Conservation (phyloP, 2,329 filamentous ascomycete genomes). For the Polychaeton citri region DNA sequence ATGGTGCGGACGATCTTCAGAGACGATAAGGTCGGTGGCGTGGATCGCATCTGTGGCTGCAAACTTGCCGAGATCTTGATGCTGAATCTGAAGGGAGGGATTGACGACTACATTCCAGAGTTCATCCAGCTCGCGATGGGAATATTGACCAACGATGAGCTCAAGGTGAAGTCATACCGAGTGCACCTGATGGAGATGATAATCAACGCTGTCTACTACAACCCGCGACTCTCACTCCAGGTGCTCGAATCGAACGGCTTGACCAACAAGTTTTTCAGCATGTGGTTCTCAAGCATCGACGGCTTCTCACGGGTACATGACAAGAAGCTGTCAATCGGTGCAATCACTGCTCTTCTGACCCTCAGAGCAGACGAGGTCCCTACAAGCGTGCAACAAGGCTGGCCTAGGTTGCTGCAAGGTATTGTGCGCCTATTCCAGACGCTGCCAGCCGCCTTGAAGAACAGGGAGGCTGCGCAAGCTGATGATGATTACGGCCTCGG, state of each 20-base stretch:
- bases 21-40: constrained; percentile 81
- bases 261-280: constrained; percentile 98
- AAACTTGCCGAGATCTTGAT: constrained; percentile 96
- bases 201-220: constrained; percentile 97
- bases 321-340: constrained; percentile 95
- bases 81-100: constrained; percentile 78
- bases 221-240: constrained; percentile 69
- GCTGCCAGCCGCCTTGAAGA: constrained; percentile 73
- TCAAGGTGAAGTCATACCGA: constrained; percentile 83
- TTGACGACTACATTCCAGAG: constrained; percentile 76
- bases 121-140: constrained; percentile 86
- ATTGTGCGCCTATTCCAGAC: constrained; percentile 87
- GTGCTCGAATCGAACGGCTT: constrained; percentile 82
- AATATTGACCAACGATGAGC: constrained; percentile 59
- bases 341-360: constrained; percentile 74
- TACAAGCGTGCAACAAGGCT: constrained; percentile 83
- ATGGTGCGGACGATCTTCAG: constrained; percentile 95
- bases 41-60: constrained; percentile 93
- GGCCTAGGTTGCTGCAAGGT: constrained; percentile 81
- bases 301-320: constrained; percentile 89
- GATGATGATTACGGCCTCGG: constrained; percentile 66
- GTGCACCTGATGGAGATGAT: constrained; percentile 98
- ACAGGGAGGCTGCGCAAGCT: constrained; percentile 81
- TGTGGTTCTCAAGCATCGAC: constrained; percentile 96
- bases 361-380: constrained; percentile 73